These are phyloP conservation scores for Akanthomyces muscarius DNA, from an alignment of 2,329 filamentous ascomycete species.

Conservation along the genomic window DNA sequence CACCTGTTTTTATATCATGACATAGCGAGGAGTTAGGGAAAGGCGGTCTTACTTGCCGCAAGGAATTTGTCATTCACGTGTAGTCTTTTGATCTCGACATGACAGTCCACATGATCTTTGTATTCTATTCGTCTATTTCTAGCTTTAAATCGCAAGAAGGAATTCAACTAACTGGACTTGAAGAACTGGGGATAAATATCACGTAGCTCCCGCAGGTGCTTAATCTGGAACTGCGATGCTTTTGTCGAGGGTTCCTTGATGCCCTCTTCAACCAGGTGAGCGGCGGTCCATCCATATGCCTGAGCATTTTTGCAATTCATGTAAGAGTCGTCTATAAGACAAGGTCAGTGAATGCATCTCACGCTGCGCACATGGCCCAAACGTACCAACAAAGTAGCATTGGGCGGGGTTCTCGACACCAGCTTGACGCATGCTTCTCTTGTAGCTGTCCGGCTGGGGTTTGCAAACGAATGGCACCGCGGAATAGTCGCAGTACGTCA, in stretches of 20 bases:
- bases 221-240: conserved; percentile 72
- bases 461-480: conserved; percentile 77
- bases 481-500: conserved; percentile 91
- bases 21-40: conserved; percentile 29
- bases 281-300: conserved; percentile 79
- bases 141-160: background rate
- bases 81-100: background rate
- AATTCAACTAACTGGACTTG: conserved; percentile 44
- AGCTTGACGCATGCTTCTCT: conserved; percentile 84
- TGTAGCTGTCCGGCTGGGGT: conserved; percentile 76
- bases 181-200: conserved; percentile 80
- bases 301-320: conserved; percentile 75
- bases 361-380: background rate
- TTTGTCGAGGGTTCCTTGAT: conserved; percentile 58
- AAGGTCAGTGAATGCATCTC: background rate
- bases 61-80: background rate
- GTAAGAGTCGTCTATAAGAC: conserved; percentile 72
- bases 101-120: background rate
- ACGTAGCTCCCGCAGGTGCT: conserved; percentile 70
- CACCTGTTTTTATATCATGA: conserved; percentile 15
- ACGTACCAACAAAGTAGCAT: conserved; percentile 90
- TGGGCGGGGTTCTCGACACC: conserved; percentile 62
- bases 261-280: conserved; percentile 78
- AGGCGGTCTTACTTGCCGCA: background rate
- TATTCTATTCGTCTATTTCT: background rate